Percentiles rank a stretch among this genome's conserved stretches.
These are phyloP conservation scores for Annulohypoxylon moriforme DNA, from an alignment of 495 filamentous ascomycete species.

Conservation along the genomic window DNA sequence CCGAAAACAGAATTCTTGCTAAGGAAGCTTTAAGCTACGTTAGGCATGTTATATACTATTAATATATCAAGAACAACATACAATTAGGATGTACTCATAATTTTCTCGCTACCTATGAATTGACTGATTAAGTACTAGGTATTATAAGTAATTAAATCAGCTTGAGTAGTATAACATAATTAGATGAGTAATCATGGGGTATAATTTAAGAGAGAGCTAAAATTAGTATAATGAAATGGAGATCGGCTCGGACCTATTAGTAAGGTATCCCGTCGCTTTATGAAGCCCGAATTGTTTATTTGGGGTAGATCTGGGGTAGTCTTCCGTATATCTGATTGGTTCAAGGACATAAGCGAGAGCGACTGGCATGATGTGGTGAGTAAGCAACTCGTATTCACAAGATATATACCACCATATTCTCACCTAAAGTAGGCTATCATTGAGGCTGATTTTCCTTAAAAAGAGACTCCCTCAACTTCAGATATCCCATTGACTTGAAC, in stretches of 20 bases:
- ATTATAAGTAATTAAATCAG: no score
- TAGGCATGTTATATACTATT: no score
- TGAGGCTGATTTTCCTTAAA: neutral
- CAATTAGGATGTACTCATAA: no score
- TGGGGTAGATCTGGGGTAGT: neutral
- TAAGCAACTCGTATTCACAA: slow-evolving; percentile 8
- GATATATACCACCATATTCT: neutral
- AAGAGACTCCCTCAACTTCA: neutral
- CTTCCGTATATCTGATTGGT: neutral
- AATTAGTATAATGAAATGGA: neutral
- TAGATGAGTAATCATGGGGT: no score
- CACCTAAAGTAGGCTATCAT: neutral
- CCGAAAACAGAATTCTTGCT: no score
- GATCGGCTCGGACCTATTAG: neutral
- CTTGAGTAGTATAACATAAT: no score
- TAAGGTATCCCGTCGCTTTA: neutral
- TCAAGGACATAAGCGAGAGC: neutral
- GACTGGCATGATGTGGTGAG: neutral
- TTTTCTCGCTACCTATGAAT: no score
- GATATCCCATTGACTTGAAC: neutral
- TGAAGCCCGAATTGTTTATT: neutral
- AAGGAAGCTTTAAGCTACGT: no score
- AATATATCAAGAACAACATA: no score
- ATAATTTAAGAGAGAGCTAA: neutral
- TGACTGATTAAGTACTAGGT: no score